These are phyloP conservation scores for Zygotorulaspora chibaensis DNA, from an alignment of 805 yeast species.

Conservation along the genomic window DNA sequence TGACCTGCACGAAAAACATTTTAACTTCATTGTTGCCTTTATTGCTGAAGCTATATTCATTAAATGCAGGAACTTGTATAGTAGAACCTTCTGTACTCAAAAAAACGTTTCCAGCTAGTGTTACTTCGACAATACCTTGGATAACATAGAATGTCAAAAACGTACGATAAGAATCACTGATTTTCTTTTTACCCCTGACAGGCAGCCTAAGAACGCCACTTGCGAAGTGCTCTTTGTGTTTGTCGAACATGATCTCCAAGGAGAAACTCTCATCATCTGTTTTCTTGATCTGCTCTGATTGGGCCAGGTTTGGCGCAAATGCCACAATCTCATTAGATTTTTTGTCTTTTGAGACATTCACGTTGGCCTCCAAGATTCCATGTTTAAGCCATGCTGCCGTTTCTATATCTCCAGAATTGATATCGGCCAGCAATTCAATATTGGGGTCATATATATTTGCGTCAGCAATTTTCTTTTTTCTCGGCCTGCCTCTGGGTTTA, in stretches of 20 bases:
- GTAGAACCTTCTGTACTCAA: conserved; percentile 68
- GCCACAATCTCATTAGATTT: conserved; percentile 42
- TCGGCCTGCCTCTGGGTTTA: conserved; percentile 31
- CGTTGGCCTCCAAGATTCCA: conserved; percentile 29
- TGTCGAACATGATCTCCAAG: conserved; percentile 61
- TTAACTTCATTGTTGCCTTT: conserved; percentile 53
- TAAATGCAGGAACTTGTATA: conserved; percentile 76
- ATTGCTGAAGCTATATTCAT: conserved; percentile 64
- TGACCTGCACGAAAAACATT: conserved; percentile 71
- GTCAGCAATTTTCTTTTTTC: conserved; percentile 14
- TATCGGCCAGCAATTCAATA: conserved; percentile 19
- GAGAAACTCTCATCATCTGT: conserved; percentile 51
- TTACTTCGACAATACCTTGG: conserved; percentile 65
- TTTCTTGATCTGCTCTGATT: conserved; percentile 39
- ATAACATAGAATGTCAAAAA: conserved; percentile 73
- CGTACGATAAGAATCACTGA: conserved; percentile 53
- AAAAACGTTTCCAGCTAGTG: conserved; percentile 54
- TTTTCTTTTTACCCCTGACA: conserved; percentile 54
- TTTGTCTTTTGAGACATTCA: conserved; percentile 28
- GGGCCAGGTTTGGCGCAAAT: conserved; percentile 56
- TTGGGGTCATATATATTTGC: conserved; percentile 17
- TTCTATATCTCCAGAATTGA: conserved; percentile 21
- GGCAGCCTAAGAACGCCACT: conserved; percentile 72
- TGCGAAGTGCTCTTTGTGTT: conserved; percentile 59
- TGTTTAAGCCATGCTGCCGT: conserved; percentile 29